Evolutionary conservation across 768 basidiomycete species (phyloP).

Genomic region (Amanita brunnescens): DNA sequence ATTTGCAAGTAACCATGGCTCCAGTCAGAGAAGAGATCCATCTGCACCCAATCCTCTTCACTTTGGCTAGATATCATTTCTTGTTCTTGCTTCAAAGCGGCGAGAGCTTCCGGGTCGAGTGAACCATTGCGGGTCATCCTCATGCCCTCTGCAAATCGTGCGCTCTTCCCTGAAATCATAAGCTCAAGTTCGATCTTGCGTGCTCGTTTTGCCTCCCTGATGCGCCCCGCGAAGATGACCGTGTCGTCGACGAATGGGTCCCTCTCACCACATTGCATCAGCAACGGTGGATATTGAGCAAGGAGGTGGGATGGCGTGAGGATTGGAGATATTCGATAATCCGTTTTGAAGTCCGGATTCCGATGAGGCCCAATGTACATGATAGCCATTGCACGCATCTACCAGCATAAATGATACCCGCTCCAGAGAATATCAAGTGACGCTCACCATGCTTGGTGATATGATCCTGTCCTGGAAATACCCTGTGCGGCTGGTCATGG

Average conservation of each 20-base stretch:
- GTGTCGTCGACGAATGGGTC: conserved; percentile 95
- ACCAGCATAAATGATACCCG: conserved; percentile 8
- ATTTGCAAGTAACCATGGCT: conserved; percentile 97
- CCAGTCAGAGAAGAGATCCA: conserved; percentile 93
- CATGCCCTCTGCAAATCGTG: conserved; percentile 51
- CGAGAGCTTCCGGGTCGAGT: conserved; percentile 23
- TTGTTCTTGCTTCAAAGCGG: conserved; percentile 46
- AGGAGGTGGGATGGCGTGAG: conserved; percentile 77
- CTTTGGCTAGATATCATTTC: conserved; percentile 55
- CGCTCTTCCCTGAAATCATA: conserved; percentile 50
- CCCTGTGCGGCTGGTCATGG: conserved; percentile 92
- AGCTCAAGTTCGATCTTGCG: conserved; percentile 68
- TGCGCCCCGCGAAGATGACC: conserved; percentile 88
- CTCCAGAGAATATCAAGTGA: not conserved
- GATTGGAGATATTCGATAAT: conserved; percentile 95
- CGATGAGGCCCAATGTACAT: conserved; percentile 91
- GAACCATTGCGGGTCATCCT: conserved; percentile 45
- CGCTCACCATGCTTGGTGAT: conserved; percentile 88
- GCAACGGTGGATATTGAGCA: conserved; percentile 87
- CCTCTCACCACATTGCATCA: conserved; percentile 94
- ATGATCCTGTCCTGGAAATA: conserved; percentile 93
- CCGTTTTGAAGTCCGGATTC: conserved; percentile 89
- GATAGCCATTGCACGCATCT: conserved; percentile 99
- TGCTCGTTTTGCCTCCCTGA: conserved; percentile 90
- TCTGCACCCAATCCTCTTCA: conserved; percentile 93